Evolutionary conservation across 2,329 filamentous ascomycete species (phyloP).

Genomic region (Fonsecaea pugnacius): DNA sequence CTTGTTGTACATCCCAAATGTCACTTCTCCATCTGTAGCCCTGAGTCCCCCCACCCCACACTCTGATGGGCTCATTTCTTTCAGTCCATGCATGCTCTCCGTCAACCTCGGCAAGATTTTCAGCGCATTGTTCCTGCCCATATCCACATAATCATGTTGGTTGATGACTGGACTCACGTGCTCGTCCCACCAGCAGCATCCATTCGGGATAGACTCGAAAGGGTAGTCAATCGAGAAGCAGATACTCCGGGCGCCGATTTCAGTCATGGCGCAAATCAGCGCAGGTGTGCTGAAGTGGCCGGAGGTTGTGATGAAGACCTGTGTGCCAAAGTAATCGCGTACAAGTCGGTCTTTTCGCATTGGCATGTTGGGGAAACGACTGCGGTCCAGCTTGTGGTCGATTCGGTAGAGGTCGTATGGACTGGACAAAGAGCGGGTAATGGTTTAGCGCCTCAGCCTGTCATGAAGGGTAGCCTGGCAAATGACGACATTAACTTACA

Average conservation of each 20-base stretch:
- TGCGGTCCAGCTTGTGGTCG: conserved; percentile 35
- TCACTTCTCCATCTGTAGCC: background rate
- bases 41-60: background rate
- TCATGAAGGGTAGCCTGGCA: background rate
- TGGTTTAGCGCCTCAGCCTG: background rate
- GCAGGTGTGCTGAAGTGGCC: conserved; percentile 48
- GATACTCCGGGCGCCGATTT: conserved; percentile 45
- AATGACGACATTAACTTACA: background rate
- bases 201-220: conserved; percentile 31
- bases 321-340: conserved; percentile 46
- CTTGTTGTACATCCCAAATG: conserved; percentile 3
- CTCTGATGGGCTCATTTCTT: background rate
- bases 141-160: conserved; percentile 9
- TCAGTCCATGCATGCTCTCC: background rate
- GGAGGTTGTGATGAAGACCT: conserved; percentile 48
- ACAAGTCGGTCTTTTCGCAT: conserved; percentile 39
- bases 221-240: conserved; percentile 46
- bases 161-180: conserved; percentile 5
- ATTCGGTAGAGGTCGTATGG: conserved; percentile 54
- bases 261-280: conserved; percentile 45
- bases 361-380: conserved; percentile 19
- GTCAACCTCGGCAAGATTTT: conserved; percentile 14
- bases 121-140: conserved; percentile 19
- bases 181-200: conserved; percentile 31
- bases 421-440: conserved; percentile 47